A percentile compares a stretch with the other conserved stretches of the same genome.
These are phyloP conservation scores for Lentinula lateritia DNA, from an alignment of 768 basidiomycete species.

Conservation along the genomic window DNA sequence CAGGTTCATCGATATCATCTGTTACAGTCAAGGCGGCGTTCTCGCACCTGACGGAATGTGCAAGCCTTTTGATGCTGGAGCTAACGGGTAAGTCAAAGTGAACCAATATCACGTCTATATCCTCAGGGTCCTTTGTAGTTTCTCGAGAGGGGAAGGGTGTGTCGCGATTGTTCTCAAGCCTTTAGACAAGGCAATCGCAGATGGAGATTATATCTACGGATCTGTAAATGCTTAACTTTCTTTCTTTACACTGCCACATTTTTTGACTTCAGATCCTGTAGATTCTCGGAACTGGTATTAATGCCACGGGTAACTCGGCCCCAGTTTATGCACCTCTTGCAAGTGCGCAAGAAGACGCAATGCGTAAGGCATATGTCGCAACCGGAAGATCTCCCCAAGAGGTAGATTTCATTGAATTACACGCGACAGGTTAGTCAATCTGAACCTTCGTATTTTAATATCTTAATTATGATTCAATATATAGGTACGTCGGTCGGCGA, in stretches of 20 bases:
- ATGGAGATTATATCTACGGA: slow-evolving; percentile 35
- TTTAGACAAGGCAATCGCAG: slow-evolving; percentile 29
- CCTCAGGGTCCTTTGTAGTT: slow-evolving; percentile 36
- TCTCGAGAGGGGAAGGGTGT: slow-evolving; percentile 32
- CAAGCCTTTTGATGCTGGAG: slow-evolving; percentile 39
- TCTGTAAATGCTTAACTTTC: slow-evolving; percentile 20
- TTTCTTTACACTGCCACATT: not conserved
- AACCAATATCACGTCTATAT: slow-evolving; percentile 33
- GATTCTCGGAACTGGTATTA: slow-evolving; percentile 37
- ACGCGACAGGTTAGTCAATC: slow-evolving; percentile 35
- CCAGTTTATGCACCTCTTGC: slow-evolving; percentile 33
- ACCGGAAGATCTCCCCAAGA: slow-evolving; percentile 27
- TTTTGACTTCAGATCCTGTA: slow-evolving; percentile 9
- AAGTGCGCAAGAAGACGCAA: slow-evolving; percentile 29
- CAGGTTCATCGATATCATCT: slow-evolving; percentile 29
- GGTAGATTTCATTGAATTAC: slow-evolving; percentile 44
- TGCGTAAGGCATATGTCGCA: slow-evolving; percentile 27
- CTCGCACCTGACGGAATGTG: slow-evolving; percentile 35
- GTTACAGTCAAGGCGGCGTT: slow-evolving; percentile 33
- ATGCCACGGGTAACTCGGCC: slow-evolving; percentile 27
- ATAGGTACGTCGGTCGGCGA: slow-evolving; percentile 40
- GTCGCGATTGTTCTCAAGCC: slow-evolving; percentile 35
- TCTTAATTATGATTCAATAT: not conserved
- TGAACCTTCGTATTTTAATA: not conserved
- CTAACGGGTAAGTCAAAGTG: slow-evolving; percentile 31